Percentiles rank a stretch among this genome's conserved stretches.
phyloP scores from a whole-genome alignment of 257 asterid genomes.

The Solanum bulbocastanum region DNA sequence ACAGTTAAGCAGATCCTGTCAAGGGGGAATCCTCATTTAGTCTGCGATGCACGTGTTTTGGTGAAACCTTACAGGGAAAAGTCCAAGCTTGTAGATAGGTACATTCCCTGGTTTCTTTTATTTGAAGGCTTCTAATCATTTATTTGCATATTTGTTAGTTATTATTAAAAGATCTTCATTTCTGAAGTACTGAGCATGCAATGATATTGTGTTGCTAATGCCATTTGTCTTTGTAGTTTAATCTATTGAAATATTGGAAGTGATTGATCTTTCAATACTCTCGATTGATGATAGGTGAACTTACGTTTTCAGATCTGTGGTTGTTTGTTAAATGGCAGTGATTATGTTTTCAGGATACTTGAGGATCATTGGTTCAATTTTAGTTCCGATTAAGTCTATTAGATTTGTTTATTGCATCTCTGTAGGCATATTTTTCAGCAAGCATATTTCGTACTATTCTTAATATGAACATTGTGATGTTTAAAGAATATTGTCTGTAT shows the following conservation, averaged over 20 bases:
- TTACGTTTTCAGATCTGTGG: conserved; percentile 29
- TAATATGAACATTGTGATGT: neutral
- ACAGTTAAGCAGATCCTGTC: conserved; percentile 59
- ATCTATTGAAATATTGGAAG: conserved; percentile 25
- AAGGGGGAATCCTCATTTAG: conserved; percentile 79
- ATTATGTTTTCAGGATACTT: conserved; percentile 30
- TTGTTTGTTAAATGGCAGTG: neutral
- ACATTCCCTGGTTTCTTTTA: neutral
- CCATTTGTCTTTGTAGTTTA: conserved; percentile 27
- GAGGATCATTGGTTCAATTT: conserved; percentile 18
- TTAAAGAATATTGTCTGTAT: neutral
- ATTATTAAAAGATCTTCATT: neutral
- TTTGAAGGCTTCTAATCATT: neutral
- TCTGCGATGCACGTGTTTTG: conserved; percentile 85
- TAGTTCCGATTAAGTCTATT: neutral
- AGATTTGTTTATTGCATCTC: neutral
- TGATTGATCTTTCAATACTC: conserved; percentile 23
- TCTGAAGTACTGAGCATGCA: neutral
- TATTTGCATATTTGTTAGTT: neutral
- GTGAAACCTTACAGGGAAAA: conserved; percentile 90
- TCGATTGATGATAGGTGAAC: conserved; percentile 28
- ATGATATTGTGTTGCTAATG: neutral
- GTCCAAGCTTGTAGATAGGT: conserved; percentile 58
- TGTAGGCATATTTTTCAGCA: neutral
- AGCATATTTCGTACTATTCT: neutral